Base-by-base conservation (phyloP, 192 early-diverging fungal species). In the Chytriomyces hyalinus region DNA sequence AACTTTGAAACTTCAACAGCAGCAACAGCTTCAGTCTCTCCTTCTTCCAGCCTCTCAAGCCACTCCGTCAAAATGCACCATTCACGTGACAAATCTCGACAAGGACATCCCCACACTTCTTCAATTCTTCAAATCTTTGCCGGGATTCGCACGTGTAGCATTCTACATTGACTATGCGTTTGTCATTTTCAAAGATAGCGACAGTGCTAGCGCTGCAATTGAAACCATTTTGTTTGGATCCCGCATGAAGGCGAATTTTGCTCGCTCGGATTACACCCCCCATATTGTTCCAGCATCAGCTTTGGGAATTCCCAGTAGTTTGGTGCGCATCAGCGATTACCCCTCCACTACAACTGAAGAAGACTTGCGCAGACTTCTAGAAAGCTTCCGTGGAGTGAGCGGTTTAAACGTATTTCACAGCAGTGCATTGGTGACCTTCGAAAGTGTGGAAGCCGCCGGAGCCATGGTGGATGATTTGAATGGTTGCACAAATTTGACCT, bases 141-240 rank as follows among this genome's bases (percentile, higher is more conserved):
- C 75, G 6, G 86, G 86, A 3, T 87, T 87, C 71, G 61, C 65
- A 4, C 80, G 76, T 5, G 82, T 86, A 1, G 86, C 86, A 4
- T 87, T 87, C 68, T 87, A 87, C 75, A 79, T 75, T 17, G 86
- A 87, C 72, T 87, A 87, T 59, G 87, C 83, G 70, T 87, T 87
- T 62, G 80, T 87, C 44, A 81, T 78, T 53, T 87, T 87, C 70
- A 45, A 53, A 46, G 84, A 86, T 70, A 75, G 59, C 24, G 71
- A 64, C 47, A 75, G 77, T 7, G 83, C 86, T 5, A 57, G 77
- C 7, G 61, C 80, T 50, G 86, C 86, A 8, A 82, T 86, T 51
- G 86, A 87, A 69, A 83, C 84, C n/a, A 74, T 87, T 28, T 70
- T 86, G 20, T 86, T 86, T 65, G 80, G 79, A 45, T 85, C 86